Base-by-base conservation (phyloP, 768 basidiomycete species). In the Pisolithus orientalis region DNA sequence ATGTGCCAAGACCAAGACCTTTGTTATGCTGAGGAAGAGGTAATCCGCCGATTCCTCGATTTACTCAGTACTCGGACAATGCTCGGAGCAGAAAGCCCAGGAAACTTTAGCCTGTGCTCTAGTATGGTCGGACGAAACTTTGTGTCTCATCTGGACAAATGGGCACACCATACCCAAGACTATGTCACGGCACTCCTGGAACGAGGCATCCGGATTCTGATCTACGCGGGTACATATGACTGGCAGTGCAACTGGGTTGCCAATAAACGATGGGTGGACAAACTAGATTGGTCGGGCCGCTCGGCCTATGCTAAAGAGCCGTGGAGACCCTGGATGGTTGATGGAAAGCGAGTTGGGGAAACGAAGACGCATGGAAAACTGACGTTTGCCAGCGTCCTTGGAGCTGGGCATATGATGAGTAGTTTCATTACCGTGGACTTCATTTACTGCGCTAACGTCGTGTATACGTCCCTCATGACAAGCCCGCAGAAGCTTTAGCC, bases 351-450 rank as follows among this genome's bases (percentile, higher is more conserved):
- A 40, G 86, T 77, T 0, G 86, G 86, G 5, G 71, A 72, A 61
- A 80, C 77, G 42, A 80, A 82, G 65, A 73, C 68, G 29, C 73
- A 73, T 34, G 77, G 75, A 6, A 76, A 77, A 17, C 67, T 91
- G 51, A 86, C 83, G 37, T 87, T 83, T 62, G 79, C 77, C 14
- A 85, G 80, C 0, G 67, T 87, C 37, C 67, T 75, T 43, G 84
- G 76, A 5, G 88, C 85, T 28, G 87, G 87, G n/a, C 87, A 90
- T 70, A 85, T 85, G 84, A 84, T 84, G 39, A 59, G 72, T 64
- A 34, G 21, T 47, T 53, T 50, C 31, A 29, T 39, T 17, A 17
- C 2, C 39, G 42, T 58, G 53, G 55, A 37, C 47, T 56, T 48
- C 50, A 10, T 17, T 29, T 45, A 27, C 29, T 55, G 61, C 47